These are phyloP conservation scores for Didymosphaeria variabile DNA, from an alignment of 2,329 filamentous ascomycete genomes.

Conservation along the genomic window DNA sequence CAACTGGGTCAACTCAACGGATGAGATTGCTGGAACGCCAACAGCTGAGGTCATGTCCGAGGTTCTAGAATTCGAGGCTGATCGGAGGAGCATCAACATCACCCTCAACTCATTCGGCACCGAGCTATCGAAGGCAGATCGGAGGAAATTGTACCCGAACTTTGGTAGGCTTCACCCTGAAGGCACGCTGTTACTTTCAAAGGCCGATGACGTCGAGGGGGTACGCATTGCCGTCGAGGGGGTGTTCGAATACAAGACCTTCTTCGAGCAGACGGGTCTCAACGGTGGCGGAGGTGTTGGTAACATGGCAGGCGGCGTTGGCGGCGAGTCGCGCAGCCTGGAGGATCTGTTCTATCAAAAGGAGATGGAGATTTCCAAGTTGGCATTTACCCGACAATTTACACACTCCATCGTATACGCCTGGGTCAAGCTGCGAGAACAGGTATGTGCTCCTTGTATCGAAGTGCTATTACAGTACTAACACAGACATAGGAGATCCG, in stretches of 20 bases:
- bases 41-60: constrained; percentile 96
- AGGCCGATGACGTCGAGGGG: constrained; percentile 93
- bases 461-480: constrained; percentile 18
- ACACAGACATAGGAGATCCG: constrained; percentile 80
- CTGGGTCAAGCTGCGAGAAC: constrained; percentile 96
- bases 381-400: constrained; percentile 95
- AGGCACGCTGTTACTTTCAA: constrained; percentile 91
- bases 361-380: constrained; percentile 98
- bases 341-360: constrained; percentile 99
- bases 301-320: constrained; percentile 84
- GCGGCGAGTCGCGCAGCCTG: constrained; percentile 84
- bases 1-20: constrained; percentile 88
- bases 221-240: constrained; percentile 94
- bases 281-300: constrained; percentile 80
- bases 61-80: constrained; percentile 95
- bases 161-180: constrained; percentile 94
- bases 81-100: constrained; percentile 97
- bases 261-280: constrained; percentile 90
- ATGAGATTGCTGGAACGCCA: constrained; percentile 86
- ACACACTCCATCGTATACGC: constrained; percentile 94
- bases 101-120: constrained; percentile 99
- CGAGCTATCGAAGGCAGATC: constrained; percentile 89
- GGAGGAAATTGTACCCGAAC: constrained; percentile 93
- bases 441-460: constrained; percentile 67
- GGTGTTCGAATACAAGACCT: constrained; percentile 90